A percentile compares a stretch with the other conserved stretches of the same genome.
phyloP scores from a whole-genome alignment of 2,329 filamentous ascomycete genomes.

The Neoscytalidium dimidiatum region DNA sequence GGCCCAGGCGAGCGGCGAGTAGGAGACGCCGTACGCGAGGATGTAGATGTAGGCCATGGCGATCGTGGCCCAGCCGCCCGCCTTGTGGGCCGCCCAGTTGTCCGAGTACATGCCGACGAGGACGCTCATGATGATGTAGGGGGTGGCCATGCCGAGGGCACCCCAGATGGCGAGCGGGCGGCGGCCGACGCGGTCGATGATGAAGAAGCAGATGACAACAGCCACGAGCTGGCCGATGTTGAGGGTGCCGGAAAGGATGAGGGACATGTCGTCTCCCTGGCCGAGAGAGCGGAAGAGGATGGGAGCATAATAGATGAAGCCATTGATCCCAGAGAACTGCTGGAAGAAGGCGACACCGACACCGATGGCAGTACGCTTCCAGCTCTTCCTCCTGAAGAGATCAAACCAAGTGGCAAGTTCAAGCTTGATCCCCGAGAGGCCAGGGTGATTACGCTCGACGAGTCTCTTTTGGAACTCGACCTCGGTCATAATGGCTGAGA shows the following conservation, averaged over 20 bases:
- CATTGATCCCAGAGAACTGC: slow-evolving; percentile 44
- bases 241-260: slow-evolving; percentile 30
- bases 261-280: slow-evolving; percentile 34
- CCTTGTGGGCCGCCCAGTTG: slow-evolving; percentile 52
- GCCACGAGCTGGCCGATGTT: slow-evolving; percentile 40
- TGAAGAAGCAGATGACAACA: slow-evolving; percentile 21
- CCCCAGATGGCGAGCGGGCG: slow-evolving; percentile 23
- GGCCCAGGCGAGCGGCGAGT: slow-evolving; percentile 34
- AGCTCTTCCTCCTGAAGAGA: slow-evolving; percentile 46
- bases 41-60: slow-evolving; percentile 53
- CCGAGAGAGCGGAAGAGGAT: slow-evolving; percentile 46
- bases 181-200: slow-evolving; percentile 26
- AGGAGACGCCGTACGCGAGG: slow-evolving; percentile 56
- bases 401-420: slow-evolving; percentile 36
- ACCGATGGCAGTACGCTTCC: slow-evolving; percentile 44
- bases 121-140: slow-evolving; percentile 53
- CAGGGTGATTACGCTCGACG: slow-evolving; percentile 5
- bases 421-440: slow-evolving; percentile 14
- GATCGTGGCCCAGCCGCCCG: slow-evolving; percentile 56
- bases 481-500: slow-evolving; percentile 24
- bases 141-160: slow-evolving; percentile 28
- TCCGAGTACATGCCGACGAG: slow-evolving; percentile 56
- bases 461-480: slow-evolving; percentile 23
- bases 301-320: slow-evolving; percentile 52
- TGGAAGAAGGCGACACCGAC: slow-evolving; percentile 47